These are phyloP conservation scores for Puccinia polysora DNA, from an alignment of 1,284 basidiomycete species.

Conservation along the genomic window DNA sequence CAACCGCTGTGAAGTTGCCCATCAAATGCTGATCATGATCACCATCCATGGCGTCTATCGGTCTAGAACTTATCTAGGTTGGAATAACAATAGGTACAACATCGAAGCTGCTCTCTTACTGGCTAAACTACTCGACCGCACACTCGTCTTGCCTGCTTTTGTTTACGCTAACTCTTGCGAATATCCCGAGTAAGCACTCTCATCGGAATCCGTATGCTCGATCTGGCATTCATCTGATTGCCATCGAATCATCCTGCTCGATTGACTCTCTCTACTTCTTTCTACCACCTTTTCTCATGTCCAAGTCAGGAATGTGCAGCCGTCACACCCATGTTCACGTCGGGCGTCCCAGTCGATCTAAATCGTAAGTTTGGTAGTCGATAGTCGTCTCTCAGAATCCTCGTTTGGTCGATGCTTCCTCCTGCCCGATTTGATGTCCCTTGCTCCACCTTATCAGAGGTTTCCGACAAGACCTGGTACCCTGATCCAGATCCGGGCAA, in stretches of 20 bases:
- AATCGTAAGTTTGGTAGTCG: slow-evolving; percentile 5
- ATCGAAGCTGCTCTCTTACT: slow-evolving; percentile 33
- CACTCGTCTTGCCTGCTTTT: slow-evolving; percentile 40
- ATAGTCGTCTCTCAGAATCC: neutral
- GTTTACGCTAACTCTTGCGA: slow-evolving; percentile 35
- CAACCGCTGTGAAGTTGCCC: no score
- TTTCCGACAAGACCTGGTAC: slow-evolving; percentile 24
- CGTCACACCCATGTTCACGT: slow-evolving; percentile 25
- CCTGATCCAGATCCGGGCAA: slow-evolving; percentile 29
- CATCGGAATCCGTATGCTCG: neutral
- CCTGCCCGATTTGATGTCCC: neutral
- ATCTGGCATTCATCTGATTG: neutral
- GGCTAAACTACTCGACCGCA: slow-evolving; percentile 27
- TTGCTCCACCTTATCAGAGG: neutral
- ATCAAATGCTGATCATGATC: no score
- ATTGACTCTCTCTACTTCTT: no score
- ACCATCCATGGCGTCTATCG: no score
- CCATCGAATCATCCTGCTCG: no score
- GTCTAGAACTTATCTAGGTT: slow-evolving; percentile 31
- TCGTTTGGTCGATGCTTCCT: neutral
- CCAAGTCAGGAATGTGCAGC: slow-evolving; percentile 29
- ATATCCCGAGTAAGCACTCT: slow-evolving; percentile 24
- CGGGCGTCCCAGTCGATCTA: slow-evolving; percentile 29
- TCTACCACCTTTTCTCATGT: neutral
- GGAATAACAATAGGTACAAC: slow-evolving; percentile 39